Evolutionary conservation across 805 yeast species (phyloP), one percentile per base, ranked within the genome.

Genomic region (Dipodascus albidus): DNA sequence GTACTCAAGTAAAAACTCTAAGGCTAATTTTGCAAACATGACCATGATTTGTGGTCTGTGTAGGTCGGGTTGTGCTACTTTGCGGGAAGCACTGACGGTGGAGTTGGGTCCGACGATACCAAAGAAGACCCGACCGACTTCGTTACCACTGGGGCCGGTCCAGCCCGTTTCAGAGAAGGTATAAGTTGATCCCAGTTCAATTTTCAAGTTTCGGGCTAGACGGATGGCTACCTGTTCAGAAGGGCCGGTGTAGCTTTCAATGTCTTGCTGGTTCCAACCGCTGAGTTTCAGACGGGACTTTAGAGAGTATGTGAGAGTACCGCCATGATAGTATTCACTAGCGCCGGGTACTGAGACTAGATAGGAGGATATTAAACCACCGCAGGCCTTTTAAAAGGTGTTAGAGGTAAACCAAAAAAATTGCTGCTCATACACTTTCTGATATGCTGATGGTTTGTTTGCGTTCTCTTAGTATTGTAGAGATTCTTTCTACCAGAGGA

Each of bases 341-440:
- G 96, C 96, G 2, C 96, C 96, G 0, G 95, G 90, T 2, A 85
- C 80, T 0, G 91, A 78, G 3, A 88, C 88, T 20, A 87, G 65
- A 61, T 85, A 87, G 1, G 95, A 86, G 2, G 93, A 82, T 4
- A 87, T 70, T 15, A 87, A 73, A 0, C 96, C 96, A 6, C 96
- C 96, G 66, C 96, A 87, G 0, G 96, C 95, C 60, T 65, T n/a
- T n/a, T n/a, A n/a, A 27, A 27, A 27, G 9, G 11, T 20, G 24
- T 49, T 48, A 52, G 53, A 11, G 38, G 24, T 22, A 4, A 2
- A 44, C 17, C 19, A 14, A 21, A 23, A 19, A 9, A 6, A 21
- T 11, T 21, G 4, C 4, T 4, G 23, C 20, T 44, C 35, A 42
- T 54, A 61, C 64, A 1, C 90, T 89, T 62, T 87, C 96, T 3